Percentiles rank a stretch among this genome's conserved stretches.
These are phyloP conservation scores for Glycyrrhiza uralensis DNA, from an alignment of 306 rosid species.

Conservation along the genomic window DNA sequence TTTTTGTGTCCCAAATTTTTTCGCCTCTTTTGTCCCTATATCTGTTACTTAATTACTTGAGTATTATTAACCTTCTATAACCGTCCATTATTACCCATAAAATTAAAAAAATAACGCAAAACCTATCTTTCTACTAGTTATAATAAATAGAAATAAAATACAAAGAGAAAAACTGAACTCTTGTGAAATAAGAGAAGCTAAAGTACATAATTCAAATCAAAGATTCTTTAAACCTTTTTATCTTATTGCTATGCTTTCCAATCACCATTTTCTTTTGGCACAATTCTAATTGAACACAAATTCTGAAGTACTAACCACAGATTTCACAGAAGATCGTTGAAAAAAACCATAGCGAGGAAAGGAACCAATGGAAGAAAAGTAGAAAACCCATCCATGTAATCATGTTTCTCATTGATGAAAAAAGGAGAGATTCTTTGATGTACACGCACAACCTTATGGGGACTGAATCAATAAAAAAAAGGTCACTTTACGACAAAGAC, in stretches of 20 bases:
- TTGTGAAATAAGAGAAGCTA: neutral
- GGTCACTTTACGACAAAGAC: neutral
- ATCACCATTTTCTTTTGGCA: too few species aligned
- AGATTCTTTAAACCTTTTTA: neutral
- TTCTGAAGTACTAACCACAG: neutral
- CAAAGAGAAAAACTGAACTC: neutral
- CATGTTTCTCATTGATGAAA: neutral
- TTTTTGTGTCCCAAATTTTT: too few species aligned
- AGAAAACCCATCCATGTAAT: neutral
- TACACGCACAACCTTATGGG: neutral
- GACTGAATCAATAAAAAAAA: neutral
- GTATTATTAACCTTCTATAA: too few species aligned
- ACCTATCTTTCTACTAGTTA: too few species aligned
- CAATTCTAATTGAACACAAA: too few species aligned
- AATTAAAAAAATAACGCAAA: too few species aligned
- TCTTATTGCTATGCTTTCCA: neutral
- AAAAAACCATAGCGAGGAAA: neutral
- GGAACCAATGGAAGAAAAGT: neutral
- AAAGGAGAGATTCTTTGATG: neutral
- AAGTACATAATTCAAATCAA: neutral
- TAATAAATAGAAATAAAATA: too few species aligned
- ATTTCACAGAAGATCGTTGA: neutral
- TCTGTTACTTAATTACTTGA: too few species aligned
- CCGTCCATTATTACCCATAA: too few species aligned
- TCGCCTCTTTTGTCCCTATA: too few species aligned